Evolutionary conservation across 2,329 filamentous ascomycete genomes (phyloP).

Genomic region (Rosellinia necatrix): DNA sequence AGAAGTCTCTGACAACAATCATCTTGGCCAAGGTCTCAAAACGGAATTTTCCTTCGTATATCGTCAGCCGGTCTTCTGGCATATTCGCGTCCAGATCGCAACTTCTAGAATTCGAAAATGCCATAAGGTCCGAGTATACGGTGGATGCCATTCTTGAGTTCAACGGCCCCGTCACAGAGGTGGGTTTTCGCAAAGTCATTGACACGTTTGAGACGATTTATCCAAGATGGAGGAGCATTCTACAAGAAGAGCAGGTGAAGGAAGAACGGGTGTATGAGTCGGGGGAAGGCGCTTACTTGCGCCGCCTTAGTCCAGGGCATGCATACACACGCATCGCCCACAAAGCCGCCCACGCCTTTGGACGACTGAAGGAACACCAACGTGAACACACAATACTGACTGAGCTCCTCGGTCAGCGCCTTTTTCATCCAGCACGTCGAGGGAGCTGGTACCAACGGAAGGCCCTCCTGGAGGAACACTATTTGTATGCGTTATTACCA

Average conservation of each 20-base stretch:
- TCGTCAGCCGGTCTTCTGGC: slow-evolving; percentile 86
- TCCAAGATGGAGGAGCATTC: slow-evolving; percentile 75
- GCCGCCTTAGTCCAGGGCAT: slow-evolving; percentile 88
- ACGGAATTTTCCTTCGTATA: slow-evolving; percentile 85
- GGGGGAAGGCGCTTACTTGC: slow-evolving; percentile 85
- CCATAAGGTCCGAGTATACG: slow-evolving; percentile 78
- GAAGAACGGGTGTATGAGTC: slow-evolving; percentile 78
- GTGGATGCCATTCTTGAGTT: slow-evolving; percentile 84
- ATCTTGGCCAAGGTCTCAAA: slow-evolving; percentile 89
- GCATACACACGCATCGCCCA: slow-evolving; percentile 92
- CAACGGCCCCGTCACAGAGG: slow-evolving; percentile 69
- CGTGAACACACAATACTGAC: slow-evolving; percentile 75
- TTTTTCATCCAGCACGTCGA: slow-evolving; percentile 84
- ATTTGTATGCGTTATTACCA: slow-evolving; percentile 72
- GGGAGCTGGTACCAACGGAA: slow-evolving; percentile 97
- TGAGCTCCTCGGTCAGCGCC: slow-evolving; percentile 76
- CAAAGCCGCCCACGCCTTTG: slow-evolving; percentile 80
- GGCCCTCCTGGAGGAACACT: slow-evolving; percentile 91
- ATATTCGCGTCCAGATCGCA: slow-evolving; percentile 80
- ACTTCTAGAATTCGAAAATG: slow-evolving; percentile 87
- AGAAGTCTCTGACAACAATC: slow-evolving; percentile 93
- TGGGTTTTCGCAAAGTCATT: slow-evolving; percentile 69
- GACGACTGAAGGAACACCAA: slow-evolving; percentile 78
- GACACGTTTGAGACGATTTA: slow-evolving; percentile 75
- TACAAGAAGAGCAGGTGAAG: slow-evolving; percentile 76